These are phyloP conservation scores for Cordyceps fumosorosea DNA, from an alignment of 2,329 filamentous ascomycete genomes.

Conservation along the genomic window DNA sequence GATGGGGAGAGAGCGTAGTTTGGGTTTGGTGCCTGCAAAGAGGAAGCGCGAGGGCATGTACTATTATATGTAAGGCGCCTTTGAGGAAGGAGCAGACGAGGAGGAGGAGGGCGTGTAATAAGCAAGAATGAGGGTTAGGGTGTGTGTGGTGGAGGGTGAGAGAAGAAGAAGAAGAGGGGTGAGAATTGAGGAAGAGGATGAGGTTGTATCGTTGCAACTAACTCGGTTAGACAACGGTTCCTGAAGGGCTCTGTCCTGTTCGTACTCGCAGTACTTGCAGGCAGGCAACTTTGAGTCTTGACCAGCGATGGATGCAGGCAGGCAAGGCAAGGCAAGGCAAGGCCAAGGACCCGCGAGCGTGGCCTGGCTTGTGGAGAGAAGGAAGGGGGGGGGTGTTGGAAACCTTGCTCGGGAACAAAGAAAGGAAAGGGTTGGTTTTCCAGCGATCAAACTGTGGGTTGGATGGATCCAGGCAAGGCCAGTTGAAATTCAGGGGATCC, in stretches of 20 bases:
- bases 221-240: not conserved
- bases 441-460: conserved; percentile 7
- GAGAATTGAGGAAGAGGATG: not conserved
- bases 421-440: not conserved
- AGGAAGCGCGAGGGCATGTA: conserved; percentile 6
- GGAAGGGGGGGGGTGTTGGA: not conserved
- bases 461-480: not conserved
- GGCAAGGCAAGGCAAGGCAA: not conserved
- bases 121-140: not conserved
- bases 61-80: conserved; percentile 5
- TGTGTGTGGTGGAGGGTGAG: not conserved
- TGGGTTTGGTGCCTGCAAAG: not conserved
- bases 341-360: not conserved
- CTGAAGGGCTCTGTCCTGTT: not conserved
- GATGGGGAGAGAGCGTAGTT: no score
- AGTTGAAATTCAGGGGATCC: conserved; percentile 1
- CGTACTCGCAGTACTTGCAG: not conserved
- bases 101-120: not conserved
- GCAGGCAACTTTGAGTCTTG: not conserved
- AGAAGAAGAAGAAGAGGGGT: not conserved
- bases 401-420: not conserved
- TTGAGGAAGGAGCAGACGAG: not conserved
- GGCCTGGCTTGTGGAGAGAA: not conserved
- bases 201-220: not conserved
- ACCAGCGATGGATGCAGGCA: not conserved